Percentiles rank a stretch among this genome's conserved stretches.
These are phyloP conservation scores for Fusarium sp. DNA, from an alignment of 2,329 filamentous ascomycete genomes.

Conservation along the genomic window DNA sequence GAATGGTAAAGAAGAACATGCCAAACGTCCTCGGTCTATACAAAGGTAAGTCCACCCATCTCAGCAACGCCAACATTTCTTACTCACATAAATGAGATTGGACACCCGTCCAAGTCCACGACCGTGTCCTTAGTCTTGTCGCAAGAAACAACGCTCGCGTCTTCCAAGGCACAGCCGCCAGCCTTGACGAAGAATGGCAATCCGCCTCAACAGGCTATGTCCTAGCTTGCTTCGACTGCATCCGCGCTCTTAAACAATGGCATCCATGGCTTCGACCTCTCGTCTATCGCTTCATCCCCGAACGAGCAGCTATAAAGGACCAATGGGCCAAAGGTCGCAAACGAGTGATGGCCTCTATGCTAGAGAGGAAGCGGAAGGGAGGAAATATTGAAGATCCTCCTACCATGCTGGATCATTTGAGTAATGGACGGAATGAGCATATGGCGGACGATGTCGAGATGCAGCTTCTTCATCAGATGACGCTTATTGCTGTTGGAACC, in stretches of 20 bases:
- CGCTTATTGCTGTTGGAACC: constrained; percentile 25
- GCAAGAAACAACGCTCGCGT: constrained; percentile 23
- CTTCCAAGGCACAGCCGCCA: constrained; percentile 19
- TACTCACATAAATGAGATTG: not conserved
- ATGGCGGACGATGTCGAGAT: constrained; percentile 9
- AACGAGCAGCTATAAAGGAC: constrained; percentile 10
- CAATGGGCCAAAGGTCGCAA: constrained; percentile 23
- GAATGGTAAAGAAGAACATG: constrained; percentile 16
- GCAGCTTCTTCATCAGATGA: constrained; percentile 24
- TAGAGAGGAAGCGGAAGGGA: not conserved
- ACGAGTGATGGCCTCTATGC: constrained; percentile 4
- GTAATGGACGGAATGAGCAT: constrained; percentile 3
- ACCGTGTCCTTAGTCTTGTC: constrained; percentile 4
- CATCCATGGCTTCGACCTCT: constrained; percentile 14
- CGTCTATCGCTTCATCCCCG: constrained; percentile 16
- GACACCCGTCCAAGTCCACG: constrained; percentile 17
- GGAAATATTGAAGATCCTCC: constrained; percentile 2
- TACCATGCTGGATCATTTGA: constrained; percentile 9
- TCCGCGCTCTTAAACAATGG: constrained; percentile 26
- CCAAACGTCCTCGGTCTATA: not conserved
- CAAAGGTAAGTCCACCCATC: not conserved
- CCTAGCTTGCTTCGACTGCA: constrained; percentile 16
- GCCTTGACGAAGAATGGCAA: constrained; percentile 21
- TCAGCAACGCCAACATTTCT: rapidly evolving
- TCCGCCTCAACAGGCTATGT: constrained; percentile 10